Percentiles rank a stretch among this genome's conserved stretches.
phyloP scores from a whole-genome alignment of 2,329 filamentous ascomycete genomes.

The Paecilomyces fulvus region DNA sequence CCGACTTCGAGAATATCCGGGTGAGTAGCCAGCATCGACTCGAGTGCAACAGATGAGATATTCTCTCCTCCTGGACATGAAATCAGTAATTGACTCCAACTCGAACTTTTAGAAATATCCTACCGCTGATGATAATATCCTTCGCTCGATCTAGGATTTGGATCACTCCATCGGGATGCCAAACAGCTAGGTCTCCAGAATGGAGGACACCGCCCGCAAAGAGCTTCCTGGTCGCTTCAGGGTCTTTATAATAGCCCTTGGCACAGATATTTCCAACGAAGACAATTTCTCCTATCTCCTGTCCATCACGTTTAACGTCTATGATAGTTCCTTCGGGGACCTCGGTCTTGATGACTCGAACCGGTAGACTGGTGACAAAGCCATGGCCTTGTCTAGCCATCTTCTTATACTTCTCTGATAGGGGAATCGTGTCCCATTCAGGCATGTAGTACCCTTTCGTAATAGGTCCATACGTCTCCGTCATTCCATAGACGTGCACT shows the following conservation, averaged over 20 bases:
- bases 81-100: slow-evolving; percentile 1
- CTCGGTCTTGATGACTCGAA: slow-evolving; percentile 72
- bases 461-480: slow-evolving; percentile 89
- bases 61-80: slow-evolving; percentile 71
- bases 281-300: slow-evolving; percentile 75
- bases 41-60: slow-evolving; percentile 86
- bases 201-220: slow-evolving; percentile 82
- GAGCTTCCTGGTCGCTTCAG: slow-evolving; percentile 73
- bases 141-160: slow-evolving; percentile 93
- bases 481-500: slow-evolving; percentile 84
- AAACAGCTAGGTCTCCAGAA: slow-evolving; percentile 86
- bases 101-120: slow-evolving; percentile 14
- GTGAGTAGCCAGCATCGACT: slow-evolving; percentile 81
- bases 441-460: slow-evolving; percentile 89
- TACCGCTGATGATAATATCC: slow-evolving; percentile 95
- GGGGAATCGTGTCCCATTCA: slow-evolving; percentile 66
- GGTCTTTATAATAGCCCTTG: slow-evolving; percentile 85
- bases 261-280: slow-evolving; percentile 88
- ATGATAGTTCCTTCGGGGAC: slow-evolving; percentile 57
- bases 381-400: slow-evolving; percentile 96
- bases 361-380: slow-evolving; percentile 73
- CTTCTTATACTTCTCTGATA: slow-evolving; percentile 69
- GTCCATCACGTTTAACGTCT: slow-evolving; percentile 61
- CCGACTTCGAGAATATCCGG: slow-evolving; percentile 85
- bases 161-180: slow-evolving; percentile 81